Conservation (phyloP, 257 asterid genomes). For the Ophiorrhiza pumila region DNA sequence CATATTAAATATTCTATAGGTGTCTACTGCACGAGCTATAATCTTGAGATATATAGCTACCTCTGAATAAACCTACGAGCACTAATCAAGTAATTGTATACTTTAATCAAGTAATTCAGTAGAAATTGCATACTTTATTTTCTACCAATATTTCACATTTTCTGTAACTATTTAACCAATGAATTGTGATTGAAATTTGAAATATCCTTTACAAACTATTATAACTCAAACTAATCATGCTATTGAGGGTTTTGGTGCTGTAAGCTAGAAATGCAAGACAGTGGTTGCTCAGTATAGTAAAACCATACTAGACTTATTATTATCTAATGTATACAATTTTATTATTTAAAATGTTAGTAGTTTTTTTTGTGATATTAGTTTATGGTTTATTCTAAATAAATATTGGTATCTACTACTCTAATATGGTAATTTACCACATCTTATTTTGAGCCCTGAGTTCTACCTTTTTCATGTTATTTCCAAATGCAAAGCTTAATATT, state of each 20-base stretch:
- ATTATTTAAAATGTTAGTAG: not conserved
- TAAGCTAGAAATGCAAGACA: conserved; percentile 84
- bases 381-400: not conserved
- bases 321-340: conserved; percentile 45
- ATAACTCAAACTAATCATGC: conserved; percentile 75
- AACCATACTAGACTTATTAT: conserved; percentile 57
- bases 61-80: too few species aligned
- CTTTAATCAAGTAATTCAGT: too few species aligned
- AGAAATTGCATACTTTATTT: not conserved
- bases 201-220: conserved; percentile 44
- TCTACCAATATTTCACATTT: not conserved
- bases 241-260: conserved; percentile 82
- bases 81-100: too few species aligned
- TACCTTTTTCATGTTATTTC: conserved; percentile 22
- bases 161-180: not conserved
- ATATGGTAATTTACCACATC: conserved; percentile 11
- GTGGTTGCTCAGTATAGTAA: conserved; percentile 62
- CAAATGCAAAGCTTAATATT: conserved; percentile 46
- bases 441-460: conserved; percentile 1
- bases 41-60: too few species aligned
- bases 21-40: too few species aligned
- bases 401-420: not conserved
- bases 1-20: too few species aligned
- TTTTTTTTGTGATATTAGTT: not conserved
- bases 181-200: conserved; percentile 8